Conservation (phyloP, 306 rosid genomes). For the Casuarina glauca region DNA sequence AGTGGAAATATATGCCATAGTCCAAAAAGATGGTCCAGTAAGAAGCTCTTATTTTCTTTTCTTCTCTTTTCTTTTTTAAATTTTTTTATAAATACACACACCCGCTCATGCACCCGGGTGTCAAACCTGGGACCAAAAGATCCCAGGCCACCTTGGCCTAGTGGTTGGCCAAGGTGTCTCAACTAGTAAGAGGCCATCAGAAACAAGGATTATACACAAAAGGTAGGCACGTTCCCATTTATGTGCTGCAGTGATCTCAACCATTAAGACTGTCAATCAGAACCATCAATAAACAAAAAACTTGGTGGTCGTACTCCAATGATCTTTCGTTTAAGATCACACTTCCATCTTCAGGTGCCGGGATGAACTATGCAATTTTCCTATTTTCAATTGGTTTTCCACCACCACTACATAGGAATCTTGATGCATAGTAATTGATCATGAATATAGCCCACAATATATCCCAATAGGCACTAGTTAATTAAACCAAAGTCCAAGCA, state of each 20-base stretch:
- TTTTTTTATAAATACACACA: too few relatives aligned
- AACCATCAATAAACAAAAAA: not conserved
- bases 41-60: not conserved
- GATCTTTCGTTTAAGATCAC: not conserved
- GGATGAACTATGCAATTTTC: conserved; percentile 14
- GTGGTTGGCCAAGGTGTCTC: too few relatives aligned
- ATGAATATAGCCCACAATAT: conserved; percentile 12
- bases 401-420: not conserved
- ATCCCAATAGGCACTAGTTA: conserved; percentile 12
- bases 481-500: not conserved
- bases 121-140: too few relatives aligned
- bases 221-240: not conserved
- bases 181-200: conserved; percentile 6
- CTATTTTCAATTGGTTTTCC: conserved; percentile 10
- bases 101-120: too few relatives aligned
- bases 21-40: conserved; percentile 13
- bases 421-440: conserved; percentile 2
- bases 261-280: not conserved
- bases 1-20: conserved; percentile 15
- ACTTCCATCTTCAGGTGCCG: conserved; percentile 4
- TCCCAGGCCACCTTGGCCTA: too few relatives aligned
- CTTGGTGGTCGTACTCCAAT: conserved; percentile 2
- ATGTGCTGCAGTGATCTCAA: not conserved
- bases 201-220: conserved; percentile 19
- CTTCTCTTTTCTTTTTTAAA: too few relatives aligned